These are phyloP conservation scores for Penicillium alfredii DNA, from an alignment of 495 filamentous ascomycete genomes.

Conservation along the genomic window DNA sequence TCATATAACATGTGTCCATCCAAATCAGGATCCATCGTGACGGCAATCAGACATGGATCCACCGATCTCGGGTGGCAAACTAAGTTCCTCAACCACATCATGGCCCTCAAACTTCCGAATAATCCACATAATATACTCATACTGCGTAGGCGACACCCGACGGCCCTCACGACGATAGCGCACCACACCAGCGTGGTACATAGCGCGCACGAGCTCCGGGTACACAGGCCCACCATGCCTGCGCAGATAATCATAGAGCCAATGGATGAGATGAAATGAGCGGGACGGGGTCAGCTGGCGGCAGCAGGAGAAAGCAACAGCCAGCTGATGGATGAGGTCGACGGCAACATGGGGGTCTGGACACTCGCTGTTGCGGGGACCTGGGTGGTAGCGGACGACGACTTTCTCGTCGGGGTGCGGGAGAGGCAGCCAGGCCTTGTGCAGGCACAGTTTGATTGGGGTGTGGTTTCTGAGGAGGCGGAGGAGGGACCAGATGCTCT, in stretches of 20 bases:
- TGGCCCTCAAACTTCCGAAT: conserved; percentile 31
- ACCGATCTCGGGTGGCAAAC: conserved; percentile 4
- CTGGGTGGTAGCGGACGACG: conserved; percentile 27
- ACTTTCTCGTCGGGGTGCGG: conserved; percentile 27
- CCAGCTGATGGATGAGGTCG: conserved; percentile 36
- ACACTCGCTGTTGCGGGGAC: conserved; percentile 11
- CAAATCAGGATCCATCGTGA: no score
- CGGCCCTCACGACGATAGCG: conserved; percentile 30
- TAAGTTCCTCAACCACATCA: conserved; percentile 26
- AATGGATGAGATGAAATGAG: conserved; percentile 34
- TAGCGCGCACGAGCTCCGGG: conserved; percentile 34
- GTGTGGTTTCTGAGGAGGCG: conserved; percentile 35
- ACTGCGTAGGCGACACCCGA: conserved; percentile 22
- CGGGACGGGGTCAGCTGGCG: conserved; percentile 27
- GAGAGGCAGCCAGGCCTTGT: conserved; percentile 27
- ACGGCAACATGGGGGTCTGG: conserved; percentile 36
- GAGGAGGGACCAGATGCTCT: conserved; percentile 28
- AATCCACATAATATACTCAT: conserved; percentile 33
- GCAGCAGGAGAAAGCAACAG: conserved; percentile 30
- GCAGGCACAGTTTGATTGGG: conserved; percentile 34
- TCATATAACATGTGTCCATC: no score
- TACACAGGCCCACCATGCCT: conserved; percentile 35
- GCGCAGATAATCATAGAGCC: conserved; percentile 35
- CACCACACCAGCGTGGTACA: conserved; percentile 44
- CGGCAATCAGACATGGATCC: no score